These are phyloP conservation scores for Alnus rubra DNA, from an alignment of 306 rosid genomes.

Conservation along the genomic window DNA sequence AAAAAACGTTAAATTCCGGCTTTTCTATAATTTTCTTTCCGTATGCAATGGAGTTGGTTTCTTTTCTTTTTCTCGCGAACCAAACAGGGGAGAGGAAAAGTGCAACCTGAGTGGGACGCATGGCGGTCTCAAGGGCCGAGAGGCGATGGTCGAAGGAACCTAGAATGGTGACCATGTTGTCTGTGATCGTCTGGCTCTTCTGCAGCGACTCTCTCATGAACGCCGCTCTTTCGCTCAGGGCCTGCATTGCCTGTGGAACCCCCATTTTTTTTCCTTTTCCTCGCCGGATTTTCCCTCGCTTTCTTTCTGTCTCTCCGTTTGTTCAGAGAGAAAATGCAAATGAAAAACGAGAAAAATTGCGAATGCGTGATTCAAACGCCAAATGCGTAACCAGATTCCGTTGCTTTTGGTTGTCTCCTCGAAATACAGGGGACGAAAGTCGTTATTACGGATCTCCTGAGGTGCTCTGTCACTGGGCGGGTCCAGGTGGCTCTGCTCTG, in stretches of 20 bases:
- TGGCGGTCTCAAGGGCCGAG: conserved; percentile 90
- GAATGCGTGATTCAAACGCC: conserved; percentile 14
- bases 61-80: not conserved
- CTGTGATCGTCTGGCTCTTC: conserved; percentile 77
- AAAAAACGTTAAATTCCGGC: not conserved
- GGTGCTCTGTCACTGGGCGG: not conserved
- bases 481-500: conserved; percentile 2
- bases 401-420: conserved; percentile 23
- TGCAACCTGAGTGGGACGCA: conserved; percentile 94
- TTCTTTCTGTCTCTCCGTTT: conserved; percentile 18
- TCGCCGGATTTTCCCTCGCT: conserved; percentile 24
- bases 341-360: conserved; percentile 1
- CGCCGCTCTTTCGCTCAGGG: conserved; percentile 61
- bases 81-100: conserved; percentile 2
- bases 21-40: not conserved
- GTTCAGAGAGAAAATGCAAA: conserved; percentile 25
- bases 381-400: conserved; percentile 12
- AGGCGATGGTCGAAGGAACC: conserved; percentile 97
- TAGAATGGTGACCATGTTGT: conserved; percentile 83
- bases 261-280: conserved; percentile 37
- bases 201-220: conserved; percentile 65
- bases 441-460: not conserved
- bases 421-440: conserved; percentile 15
- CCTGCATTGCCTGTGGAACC: conserved; percentile 59
- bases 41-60: not conserved